Conservation (phyloP, 2,329 filamentous ascomycete genomes). For the Neocucurbitaria cava region DNA sequence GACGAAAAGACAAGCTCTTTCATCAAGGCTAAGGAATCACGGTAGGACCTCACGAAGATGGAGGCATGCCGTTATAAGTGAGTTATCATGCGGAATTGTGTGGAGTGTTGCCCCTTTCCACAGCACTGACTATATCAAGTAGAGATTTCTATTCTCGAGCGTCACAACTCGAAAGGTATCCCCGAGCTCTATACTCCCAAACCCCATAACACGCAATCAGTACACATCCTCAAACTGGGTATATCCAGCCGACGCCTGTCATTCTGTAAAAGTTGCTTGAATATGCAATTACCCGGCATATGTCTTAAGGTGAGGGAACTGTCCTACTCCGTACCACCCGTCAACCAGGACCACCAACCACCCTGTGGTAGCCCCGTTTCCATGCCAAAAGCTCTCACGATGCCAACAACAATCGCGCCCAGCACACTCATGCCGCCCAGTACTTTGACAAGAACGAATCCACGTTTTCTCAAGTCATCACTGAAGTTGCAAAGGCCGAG, state of each 20-base stretch:
- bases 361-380: constrained; percentile 36
- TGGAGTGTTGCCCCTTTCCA: too few species aligned
- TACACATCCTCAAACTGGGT: too few species aligned
- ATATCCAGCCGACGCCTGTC: background rate
- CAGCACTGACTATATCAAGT: too few species aligned
- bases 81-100: too few species aligned
- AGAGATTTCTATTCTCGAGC: too few species aligned
- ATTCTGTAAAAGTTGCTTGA: background rate
- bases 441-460: constrained; percentile 74
- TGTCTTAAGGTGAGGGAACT: background rate
- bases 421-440: constrained; percentile 76
- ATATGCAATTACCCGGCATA: background rate
- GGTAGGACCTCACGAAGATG: too few species aligned
- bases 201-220: too few species aligned
- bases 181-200: too few species aligned
- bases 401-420: constrained; percentile 69
- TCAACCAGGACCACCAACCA: constrained; percentile 37
- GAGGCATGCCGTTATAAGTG: too few species aligned
- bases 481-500: constrained; percentile 76
- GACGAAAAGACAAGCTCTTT: too few species aligned
- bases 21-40: too few species aligned
- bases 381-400: constrained; percentile 47
- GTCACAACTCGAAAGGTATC: too few species aligned
- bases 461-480: constrained; percentile 68
- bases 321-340: constrained; percentile 13